phyloP scores from a whole-genome alignment of 169 alveolate genomes.

The Eimeria falciformis region DNA sequence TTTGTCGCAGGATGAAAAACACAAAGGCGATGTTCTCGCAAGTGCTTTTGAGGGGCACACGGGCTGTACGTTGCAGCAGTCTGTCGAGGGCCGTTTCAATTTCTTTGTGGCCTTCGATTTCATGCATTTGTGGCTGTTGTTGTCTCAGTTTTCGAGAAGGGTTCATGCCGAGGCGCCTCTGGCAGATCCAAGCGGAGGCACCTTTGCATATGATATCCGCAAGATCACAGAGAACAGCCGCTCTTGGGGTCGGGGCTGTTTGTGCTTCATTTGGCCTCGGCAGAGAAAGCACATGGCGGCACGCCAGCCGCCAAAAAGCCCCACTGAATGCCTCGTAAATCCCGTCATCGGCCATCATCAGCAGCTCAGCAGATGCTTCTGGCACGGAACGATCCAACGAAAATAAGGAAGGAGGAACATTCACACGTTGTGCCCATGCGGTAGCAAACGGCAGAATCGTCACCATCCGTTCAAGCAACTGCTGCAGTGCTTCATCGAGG shows the following conservation, averaged over 20 bases:
- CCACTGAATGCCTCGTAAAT: constrained; percentile 62
- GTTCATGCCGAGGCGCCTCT: constrained; percentile 1
- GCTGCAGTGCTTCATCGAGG: not conserved
- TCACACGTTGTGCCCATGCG: constrained; percentile 44
- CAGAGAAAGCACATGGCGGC: constrained; percentile 45
- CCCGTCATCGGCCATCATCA: constrained; percentile 25
- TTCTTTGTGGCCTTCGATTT: not conserved
- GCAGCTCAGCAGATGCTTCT: constrained; percentile 49
- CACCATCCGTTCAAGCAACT: constrained; percentile 17
- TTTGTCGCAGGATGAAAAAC: constrained; percentile 40
- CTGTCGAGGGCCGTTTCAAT: constrained; percentile 7
- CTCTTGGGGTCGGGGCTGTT: constrained; percentile 12
- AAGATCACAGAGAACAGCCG: constrained; percentile 14
- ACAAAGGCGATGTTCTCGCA: constrained; percentile 50
- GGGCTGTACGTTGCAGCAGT: constrained; percentile 36
- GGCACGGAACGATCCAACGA: constrained; percentile 15
- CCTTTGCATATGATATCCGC: constrained; percentile 40
- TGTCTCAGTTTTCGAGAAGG: not conserved
- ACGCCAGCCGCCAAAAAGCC: constrained; percentile 55
- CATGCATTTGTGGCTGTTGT: constrained; percentile 12
- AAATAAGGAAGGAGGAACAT: constrained; percentile 15
- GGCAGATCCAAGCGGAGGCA: not conserved
- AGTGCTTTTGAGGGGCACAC: constrained; percentile 56
- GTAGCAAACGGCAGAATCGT: constrained; percentile 58
- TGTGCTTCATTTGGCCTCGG: not conserved